Base-by-base conservation (phyloP, 495 filamentous ascomycete species). In the Penicillium ochrochloron region DNA sequence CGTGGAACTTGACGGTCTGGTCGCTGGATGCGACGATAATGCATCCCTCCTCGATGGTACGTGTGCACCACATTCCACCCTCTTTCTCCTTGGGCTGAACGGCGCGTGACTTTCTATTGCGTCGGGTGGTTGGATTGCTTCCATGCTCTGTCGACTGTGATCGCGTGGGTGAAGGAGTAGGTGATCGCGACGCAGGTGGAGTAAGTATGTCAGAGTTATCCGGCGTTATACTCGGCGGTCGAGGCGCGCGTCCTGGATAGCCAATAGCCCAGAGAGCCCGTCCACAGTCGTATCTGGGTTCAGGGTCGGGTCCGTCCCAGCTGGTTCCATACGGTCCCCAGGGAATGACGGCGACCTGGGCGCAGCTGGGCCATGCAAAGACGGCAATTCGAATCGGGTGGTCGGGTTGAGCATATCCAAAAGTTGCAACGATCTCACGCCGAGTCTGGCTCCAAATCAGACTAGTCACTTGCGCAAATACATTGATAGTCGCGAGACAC, bases 21-120 rank as follows among this genome's bases (percentile, higher is more conserved):
- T 97, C 95, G 69, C 93, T 97, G 29, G 92, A 92, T 33, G 94
- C 96, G 57, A 99, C 90, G 39, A 97, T 91, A 64, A 99, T 91
- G 72, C 94, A 97, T 10, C 94, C 94, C 72, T 97, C 94, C 66
- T 90, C 84, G n/a, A 81, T 78, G 1, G 87, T 90, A 35, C 90
- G 83, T 9, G 72, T 71, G 50, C 82, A 82, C 83, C 83, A 87
- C 23, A 78, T 69, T 1, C 79, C 81, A 34, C 83, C 82, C 66
- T 84, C 79, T 60, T 83, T 82, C 31, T 80, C 73, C 56, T 78
- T 74, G 5, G 77, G 78, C 6, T 67, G 71, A 37, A 78, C 70
- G 23, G 62, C 59, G n/a, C 61, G 62, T 15, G 69, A 51, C 11
- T 44, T 46, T 10, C 34, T 35, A 19, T 37, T 12, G 31, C 34